A percentile compares a stretch with the other conserved stretches of the same genome.
These are phyloP conservation scores for Lyophyllum decastes DNA, from an alignment of 768 basidiomycete species.

Conservation along the genomic window DNA sequence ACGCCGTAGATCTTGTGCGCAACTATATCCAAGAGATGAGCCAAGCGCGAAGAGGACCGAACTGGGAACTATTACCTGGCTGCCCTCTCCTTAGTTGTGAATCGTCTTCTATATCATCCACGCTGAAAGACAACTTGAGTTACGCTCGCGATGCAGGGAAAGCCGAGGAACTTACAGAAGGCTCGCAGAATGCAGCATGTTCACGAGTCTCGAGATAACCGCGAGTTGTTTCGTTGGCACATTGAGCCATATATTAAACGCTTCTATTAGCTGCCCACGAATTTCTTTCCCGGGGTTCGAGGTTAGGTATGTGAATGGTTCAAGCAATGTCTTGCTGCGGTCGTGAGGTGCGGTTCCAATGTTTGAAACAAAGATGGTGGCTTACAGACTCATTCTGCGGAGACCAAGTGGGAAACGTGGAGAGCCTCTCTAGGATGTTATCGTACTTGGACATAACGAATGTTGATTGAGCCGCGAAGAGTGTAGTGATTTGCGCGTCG, in stretches of 20 bases:
- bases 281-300: conserved; percentile 93
- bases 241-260: conserved; percentile 91
- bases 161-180: conserved; percentile 61
- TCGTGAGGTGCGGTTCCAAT: neutral
- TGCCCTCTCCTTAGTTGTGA: conserved; percentile 83
- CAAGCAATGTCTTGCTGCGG: conserved; percentile 54
- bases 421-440: conserved; percentile 36
- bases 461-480: neutral
- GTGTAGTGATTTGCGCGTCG: no score
- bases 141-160: neutral
- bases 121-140: conserved; percentile 42
- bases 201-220: conserved; percentile 79
- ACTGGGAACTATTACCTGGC: conserved; percentile 51
- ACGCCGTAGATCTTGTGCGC: conserved; percentile 96
- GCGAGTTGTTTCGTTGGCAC: conserved; percentile 73
- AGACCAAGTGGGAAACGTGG: conserved; percentile 36
- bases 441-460: conserved; percentile 37
- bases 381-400: conserved; percentile 33
- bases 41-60: neutral
- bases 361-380: neutral
- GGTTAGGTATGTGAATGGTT: conserved; percentile 85
- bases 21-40: conserved; percentile 41
- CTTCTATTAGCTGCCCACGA: conserved; percentile 81
- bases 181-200: conserved; percentile 94
- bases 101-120: conserved; percentile 95